A percentile compares a stretch with the other conserved stretches of the same genome.
phyloP scores from a whole-genome alignment of 768 basidiomycete species.

The Naganishia kalamii region DNA sequence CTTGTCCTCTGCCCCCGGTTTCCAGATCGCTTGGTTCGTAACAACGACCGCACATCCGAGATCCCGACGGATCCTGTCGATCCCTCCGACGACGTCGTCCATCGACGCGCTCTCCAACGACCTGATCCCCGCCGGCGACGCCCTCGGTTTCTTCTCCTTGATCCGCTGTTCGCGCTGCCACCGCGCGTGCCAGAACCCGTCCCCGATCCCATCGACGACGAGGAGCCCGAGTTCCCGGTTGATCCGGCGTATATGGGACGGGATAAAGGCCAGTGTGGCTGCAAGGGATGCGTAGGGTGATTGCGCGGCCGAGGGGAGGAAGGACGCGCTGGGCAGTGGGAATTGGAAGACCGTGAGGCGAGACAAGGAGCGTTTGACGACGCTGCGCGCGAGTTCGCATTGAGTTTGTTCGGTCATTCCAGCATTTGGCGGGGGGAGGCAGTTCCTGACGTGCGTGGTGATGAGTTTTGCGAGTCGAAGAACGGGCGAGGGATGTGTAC shows the following conservation, averaged over 20 bases:
- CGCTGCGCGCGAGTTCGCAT: neutral
- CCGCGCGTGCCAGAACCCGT: conserved; percentile 19
- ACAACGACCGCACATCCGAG: conserved; percentile 17
- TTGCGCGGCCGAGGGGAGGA: neutral
- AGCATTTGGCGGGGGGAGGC: neutral
- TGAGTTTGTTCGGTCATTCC: neutral
- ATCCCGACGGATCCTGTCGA: conserved; percentile 19
- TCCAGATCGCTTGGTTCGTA: conserved; percentile 21
- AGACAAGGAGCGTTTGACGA: neutral
- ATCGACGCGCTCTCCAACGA: conserved; percentile 8
- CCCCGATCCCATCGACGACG: conserved; percentile 22
- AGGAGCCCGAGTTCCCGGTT: conserved; percentile 15
- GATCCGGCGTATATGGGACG: neutral
- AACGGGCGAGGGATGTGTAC: conserved; percentile 1
- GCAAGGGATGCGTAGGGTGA: conserved; percentile 10
- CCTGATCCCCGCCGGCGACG: neutral
- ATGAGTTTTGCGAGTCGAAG: conserved; percentile 6
- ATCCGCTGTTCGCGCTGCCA: conserved; percentile 17
- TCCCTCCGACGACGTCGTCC: conserved; percentile 15
- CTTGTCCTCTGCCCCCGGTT: conserved; percentile 1
- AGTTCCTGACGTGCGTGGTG: neutral
- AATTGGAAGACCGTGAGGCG: conserved; percentile 14
- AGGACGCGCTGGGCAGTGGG: conserved; percentile 1
- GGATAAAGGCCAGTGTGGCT: conserved; percentile 9
- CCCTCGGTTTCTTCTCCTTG: neutral